These are phyloP conservation scores for Globisporangium apiculatum DNA, from an alignment of 352 stramenopile genomes.

Conservation along the genomic window DNA sequence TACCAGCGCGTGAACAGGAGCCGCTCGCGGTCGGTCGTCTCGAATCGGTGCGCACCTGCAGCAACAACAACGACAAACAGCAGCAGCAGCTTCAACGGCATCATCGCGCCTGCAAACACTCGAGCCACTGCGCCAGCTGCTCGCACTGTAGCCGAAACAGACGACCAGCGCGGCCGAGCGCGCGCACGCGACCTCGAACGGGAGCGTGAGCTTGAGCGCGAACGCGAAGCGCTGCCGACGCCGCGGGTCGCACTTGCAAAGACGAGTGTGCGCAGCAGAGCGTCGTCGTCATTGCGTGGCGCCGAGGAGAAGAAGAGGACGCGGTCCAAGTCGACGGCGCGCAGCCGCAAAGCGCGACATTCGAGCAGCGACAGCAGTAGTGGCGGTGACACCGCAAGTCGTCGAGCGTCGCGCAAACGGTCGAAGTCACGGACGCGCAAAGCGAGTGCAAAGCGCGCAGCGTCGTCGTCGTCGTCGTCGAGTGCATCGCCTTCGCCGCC, in stretches of 20 bases:
- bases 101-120: no score
- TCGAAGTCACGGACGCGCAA: constrained; percentile 10
- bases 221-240: constrained; percentile 9
- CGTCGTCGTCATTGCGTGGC: neutral
- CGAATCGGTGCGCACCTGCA: neutral
- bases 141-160: neutral
- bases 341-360: constrained; percentile 11
- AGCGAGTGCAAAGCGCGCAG: constrained; percentile 18
- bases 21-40: constrained; percentile 22
- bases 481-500: neutral
- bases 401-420: neutral
- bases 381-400: neutral
- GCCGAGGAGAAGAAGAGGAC: constrained; percentile 21
- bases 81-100: neutral
- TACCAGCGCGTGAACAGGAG: constrained; percentile 8
- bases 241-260: constrained; percentile 3
- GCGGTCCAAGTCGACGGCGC: constrained; percentile 35
- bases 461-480: neutral
- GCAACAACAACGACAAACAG: constrained; percentile 1
- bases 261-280: neutral
- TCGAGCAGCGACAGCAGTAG: neutral
- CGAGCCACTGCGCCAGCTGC: no score
- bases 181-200: constrained; percentile 1
- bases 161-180: neutral
- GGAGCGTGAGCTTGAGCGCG: constrained; percentile 7